A percentile compares a stretch with the other conserved stretches of the same genome.
Conservation (phyloP, 257 asterid species). For the Primulina eburnea region DNA sequence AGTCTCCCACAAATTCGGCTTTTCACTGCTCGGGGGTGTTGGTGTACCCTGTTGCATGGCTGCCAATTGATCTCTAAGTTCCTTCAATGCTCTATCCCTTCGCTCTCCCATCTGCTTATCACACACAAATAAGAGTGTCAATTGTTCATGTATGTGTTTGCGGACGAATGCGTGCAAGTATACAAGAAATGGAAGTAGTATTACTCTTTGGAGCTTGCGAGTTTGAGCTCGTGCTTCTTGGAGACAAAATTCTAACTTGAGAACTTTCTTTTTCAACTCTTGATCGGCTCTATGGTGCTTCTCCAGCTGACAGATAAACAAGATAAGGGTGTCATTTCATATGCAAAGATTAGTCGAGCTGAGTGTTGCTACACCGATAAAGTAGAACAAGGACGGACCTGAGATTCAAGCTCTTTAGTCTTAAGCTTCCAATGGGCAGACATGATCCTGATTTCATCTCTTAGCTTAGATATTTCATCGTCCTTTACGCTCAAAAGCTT, state of each 20-base stretch:
- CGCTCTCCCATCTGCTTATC: slow-evolving; percentile 78
- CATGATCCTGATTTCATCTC: slow-evolving; percentile 73
- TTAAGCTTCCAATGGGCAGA: slow-evolving; percentile 92
- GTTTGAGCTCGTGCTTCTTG: slow-evolving; percentile 79
- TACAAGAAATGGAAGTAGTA: slow-evolving; percentile 7
- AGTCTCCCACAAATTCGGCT: slow-evolving; percentile 79
- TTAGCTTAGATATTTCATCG: slow-evolving; percentile 68
- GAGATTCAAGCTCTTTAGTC: slow-evolving; percentile 75
- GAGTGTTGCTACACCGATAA: neutral
- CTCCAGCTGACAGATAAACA: slow-evolving; percentile 49
- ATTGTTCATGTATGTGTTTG: too few relatives aligned
- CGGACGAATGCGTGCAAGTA: too few relatives aligned
- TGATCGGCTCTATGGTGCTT: slow-evolving; percentile 78
- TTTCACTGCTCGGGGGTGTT: slow-evolving; percentile 32
- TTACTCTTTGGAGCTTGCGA: slow-evolving; percentile 86
- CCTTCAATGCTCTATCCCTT: slow-evolving; percentile 74
- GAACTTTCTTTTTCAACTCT: slow-evolving; percentile 71
- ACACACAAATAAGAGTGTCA: neutral
- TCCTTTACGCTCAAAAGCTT: slow-evolving; percentile 66
- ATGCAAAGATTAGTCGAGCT: neutral
- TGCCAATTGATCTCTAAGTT: slow-evolving; percentile 69
- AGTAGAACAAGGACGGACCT: slow-evolving; percentile 39
- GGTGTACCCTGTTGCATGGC: slow-evolving; percentile 42
- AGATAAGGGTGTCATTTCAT: neutral
- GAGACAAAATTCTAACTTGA: slow-evolving; percentile 73